These are phyloP conservation scores for Oldenlandia corymbosa DNA, from an alignment of 257 asterid species.

Conservation along the genomic window DNA sequence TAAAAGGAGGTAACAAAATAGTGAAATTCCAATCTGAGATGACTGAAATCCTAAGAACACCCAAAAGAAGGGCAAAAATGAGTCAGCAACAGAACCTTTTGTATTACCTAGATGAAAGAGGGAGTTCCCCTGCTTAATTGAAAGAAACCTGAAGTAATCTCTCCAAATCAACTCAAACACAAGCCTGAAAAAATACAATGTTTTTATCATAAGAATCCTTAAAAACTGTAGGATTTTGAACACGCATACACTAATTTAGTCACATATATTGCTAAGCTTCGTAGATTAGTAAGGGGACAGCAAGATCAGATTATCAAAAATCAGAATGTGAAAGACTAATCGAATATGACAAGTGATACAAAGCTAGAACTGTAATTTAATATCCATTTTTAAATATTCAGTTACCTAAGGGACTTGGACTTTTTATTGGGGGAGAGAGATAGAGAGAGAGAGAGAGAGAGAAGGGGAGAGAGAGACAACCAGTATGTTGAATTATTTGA, in stretches of 20 bases:
- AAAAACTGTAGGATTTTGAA: background rate
- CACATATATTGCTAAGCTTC: background rate
- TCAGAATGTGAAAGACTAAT: background rate
- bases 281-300: background rate
- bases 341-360: background rate
- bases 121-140: slow-evolving; percentile 75
- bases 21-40: background rate
- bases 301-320: background rate
- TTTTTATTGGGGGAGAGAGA: background rate
- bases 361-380: background rate
- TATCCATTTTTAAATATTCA: background rate
- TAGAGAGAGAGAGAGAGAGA: background rate
- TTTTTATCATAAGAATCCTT: background rate
- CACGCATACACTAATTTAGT: background rate
- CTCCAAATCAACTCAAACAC: slow-evolving; percentile 96
- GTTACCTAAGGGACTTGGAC: background rate
- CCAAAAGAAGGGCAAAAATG: no score
- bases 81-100: background rate
- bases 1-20: slow-evolving; percentile 21
- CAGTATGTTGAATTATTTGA: slow-evolving; percentile 89
- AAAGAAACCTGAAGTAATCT: slow-evolving; percentile 88
- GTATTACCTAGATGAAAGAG: slow-evolving; percentile 69
- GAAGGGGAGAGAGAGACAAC: slow-evolving; percentile 31
- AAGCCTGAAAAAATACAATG: slow-evolving; percentile 49
- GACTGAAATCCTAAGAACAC: no score